These are phyloP conservation scores for Astragalus glycyphyllos DNA, from an alignment of 306 rosid genomes.

Conservation along the genomic window DNA sequence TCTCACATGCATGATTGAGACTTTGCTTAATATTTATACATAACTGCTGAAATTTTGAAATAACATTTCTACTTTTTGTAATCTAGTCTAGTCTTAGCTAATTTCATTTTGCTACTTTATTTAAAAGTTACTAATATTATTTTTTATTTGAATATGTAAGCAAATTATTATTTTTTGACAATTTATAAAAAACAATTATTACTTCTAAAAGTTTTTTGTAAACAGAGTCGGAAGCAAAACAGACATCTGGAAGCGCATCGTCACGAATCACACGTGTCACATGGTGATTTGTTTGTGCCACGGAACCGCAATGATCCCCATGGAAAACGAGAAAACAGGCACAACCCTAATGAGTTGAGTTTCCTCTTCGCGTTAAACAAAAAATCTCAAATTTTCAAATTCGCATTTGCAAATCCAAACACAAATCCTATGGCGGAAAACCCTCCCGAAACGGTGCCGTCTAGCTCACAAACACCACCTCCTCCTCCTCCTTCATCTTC, in stretches of 20 bases:
- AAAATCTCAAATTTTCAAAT: constrained; percentile 18
- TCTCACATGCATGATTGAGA: too few relatives aligned
- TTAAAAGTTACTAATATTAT: too few relatives aligned
- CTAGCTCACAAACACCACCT: constrained; percentile 41
- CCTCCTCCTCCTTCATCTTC: constrained; percentile 34
- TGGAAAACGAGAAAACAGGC: too few relatives aligned
- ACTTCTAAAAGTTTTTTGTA: too few relatives aligned
- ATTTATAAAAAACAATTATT: too few relatives aligned
- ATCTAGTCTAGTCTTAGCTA: too few relatives aligned
- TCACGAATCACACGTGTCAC: constrained; percentile 7
- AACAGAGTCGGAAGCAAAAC: neutral
- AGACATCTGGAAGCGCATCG: neutral
- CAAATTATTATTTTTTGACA: too few relatives aligned
- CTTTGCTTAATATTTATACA: too few relatives aligned
- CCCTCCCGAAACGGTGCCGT: constrained; percentile 50
- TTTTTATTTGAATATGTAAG: too few relatives aligned
- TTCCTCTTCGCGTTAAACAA: neutral
- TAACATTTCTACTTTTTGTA: too few relatives aligned
- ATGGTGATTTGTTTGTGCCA: neutral
- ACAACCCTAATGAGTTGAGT: neutral
- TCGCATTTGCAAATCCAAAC: neutral
- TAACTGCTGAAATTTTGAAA: too few relatives aligned
- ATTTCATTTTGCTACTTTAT: too few relatives aligned
- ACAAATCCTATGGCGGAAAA: constrained; percentile 60
- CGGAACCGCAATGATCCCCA: neutral